These are phyloP conservation scores for Lactarius sp. DNA, from an alignment of 768 basidiomycete species.

Conservation along the genomic window DNA sequence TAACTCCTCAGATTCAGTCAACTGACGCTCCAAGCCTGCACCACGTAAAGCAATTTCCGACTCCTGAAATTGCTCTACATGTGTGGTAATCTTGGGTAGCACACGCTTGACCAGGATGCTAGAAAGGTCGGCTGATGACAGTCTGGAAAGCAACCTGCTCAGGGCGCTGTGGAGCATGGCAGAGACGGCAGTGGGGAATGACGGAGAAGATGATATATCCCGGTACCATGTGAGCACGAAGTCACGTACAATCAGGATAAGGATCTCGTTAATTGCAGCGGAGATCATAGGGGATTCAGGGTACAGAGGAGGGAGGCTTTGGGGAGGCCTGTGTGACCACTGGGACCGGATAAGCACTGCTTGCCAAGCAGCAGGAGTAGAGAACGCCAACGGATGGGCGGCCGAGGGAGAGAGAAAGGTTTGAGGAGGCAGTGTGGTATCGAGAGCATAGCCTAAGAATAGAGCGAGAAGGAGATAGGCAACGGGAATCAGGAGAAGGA, in stretches of 20 bases:
- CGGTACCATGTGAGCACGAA: slow-evolving; percentile 91
- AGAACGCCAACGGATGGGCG: slow-evolving; percentile 76
- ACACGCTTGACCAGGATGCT: slow-evolving; percentile 77
- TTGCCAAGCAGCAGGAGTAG: slow-evolving; percentile 93
- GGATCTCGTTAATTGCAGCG: slow-evolving; percentile 69
- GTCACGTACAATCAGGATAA: slow-evolving; percentile 77
- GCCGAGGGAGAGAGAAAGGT: slow-evolving; percentile 46
- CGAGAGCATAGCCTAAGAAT: slow-evolving; percentile 54
- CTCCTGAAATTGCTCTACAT: slow-evolving; percentile 85
- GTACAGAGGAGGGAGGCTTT: slow-evolving; percentile 60
- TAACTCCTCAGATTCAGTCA: slow-evolving; percentile 87
- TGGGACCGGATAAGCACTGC: slow-evolving; percentile 83
- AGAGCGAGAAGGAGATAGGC: slow-evolving; percentile 39
- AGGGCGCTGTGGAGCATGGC: slow-evolving; percentile 63
- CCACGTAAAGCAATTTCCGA: slow-evolving; percentile 85
- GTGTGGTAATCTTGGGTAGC: slow-evolving; percentile 82
- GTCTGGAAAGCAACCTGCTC: slow-evolving; percentile 51
- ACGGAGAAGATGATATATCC: slow-evolving; percentile 76
- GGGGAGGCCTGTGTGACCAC: slow-evolving; percentile 75
- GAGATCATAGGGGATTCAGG: slow-evolving; percentile 63
- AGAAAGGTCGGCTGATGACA: slow-evolving; percentile 61
- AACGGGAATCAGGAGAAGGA: slow-evolving; percentile 49
- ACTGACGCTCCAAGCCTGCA: slow-evolving; percentile 70
- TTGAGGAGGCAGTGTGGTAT: slow-evolving; percentile 37
- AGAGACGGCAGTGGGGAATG: slow-evolving; percentile 86